Conservation (phyloP, 2,329 filamentous ascomycete species). For the Penicillium glabrum region DNA sequence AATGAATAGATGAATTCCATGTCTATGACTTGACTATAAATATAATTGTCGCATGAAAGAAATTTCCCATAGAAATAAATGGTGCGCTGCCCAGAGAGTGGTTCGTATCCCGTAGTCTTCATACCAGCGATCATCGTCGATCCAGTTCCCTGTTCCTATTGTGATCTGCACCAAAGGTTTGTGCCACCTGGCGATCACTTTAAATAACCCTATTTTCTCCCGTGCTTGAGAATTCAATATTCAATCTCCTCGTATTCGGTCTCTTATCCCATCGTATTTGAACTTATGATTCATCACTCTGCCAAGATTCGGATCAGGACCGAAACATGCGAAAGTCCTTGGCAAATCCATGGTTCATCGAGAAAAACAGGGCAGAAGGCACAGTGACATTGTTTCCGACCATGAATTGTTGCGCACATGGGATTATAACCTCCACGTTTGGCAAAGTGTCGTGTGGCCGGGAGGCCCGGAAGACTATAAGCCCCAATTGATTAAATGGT, state of each 20-base stretch:
- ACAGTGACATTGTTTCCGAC: neutral
- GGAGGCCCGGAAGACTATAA: neutral
- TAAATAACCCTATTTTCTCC: slow-evolving; percentile 1
- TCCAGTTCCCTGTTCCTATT: neutral
- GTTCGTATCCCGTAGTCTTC: neutral
- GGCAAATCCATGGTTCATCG: neutral
- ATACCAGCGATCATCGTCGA: neutral
- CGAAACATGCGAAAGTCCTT: neutral
- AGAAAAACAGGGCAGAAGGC: neutral
- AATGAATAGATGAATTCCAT: slow-evolving; percentile 27
- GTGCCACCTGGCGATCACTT: neutral
- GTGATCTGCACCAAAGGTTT: slow-evolving; percentile 2
- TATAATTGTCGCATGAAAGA: neutral
- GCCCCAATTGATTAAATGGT: neutral
- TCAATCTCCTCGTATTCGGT: neutral
- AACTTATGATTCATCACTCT: neutral
- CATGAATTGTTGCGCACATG: no score
- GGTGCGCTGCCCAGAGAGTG: no score
- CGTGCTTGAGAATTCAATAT: neutral
- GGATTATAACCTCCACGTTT: neutral
- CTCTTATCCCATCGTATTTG: neutral
- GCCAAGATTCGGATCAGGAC: neutral
- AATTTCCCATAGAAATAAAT: no score
- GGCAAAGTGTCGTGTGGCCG: neutral
- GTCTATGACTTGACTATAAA: neutral